Evolutionary conservation across 2,329 filamentous ascomycete genomes (phyloP).

Genomic region (Monilinia fructigena): DNA sequence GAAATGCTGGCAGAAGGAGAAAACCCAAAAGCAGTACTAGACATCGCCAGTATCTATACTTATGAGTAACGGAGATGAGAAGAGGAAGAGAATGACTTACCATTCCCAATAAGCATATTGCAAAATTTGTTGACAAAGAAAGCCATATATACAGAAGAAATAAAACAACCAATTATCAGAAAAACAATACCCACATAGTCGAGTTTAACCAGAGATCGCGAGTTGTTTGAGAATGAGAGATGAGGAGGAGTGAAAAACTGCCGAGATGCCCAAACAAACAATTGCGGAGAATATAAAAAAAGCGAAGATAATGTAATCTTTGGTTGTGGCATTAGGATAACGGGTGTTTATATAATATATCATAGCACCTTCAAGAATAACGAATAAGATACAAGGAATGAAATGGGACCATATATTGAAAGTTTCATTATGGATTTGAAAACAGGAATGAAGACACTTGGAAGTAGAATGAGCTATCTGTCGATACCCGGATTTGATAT

Average conservation of each 20-base stretch:
- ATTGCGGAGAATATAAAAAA: slow-evolving; percentile 43
- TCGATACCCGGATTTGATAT: slow-evolving; percentile 47
- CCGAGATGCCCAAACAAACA: slow-evolving; percentile 43
- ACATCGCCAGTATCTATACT: slow-evolving; percentile 42
- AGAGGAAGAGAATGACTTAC: slow-evolving; percentile 34
- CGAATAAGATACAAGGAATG: slow-evolving; percentile 44
- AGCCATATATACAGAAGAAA: slow-evolving; percentile 44
- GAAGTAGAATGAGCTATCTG: slow-evolving; percentile 43
- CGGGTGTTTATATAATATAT: slow-evolving; percentile 35
- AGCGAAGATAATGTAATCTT: slow-evolving; percentile 44
- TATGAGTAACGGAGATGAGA: not conserved
- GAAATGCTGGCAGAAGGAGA: slow-evolving; percentile 30
- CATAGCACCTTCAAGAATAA: slow-evolving; percentile 40
- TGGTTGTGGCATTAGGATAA: slow-evolving; percentile 40
- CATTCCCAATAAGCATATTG: slow-evolving; percentile 42
- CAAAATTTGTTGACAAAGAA: slow-evolving; percentile 43
- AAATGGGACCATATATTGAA: slow-evolving; percentile 48
- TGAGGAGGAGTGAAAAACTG: slow-evolving; percentile 45
- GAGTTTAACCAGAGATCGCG: slow-evolving; percentile 42
- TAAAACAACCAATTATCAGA: slow-evolving; percentile 43
- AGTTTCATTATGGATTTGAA: slow-evolving; percentile 47
- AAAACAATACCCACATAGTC: slow-evolving; percentile 45
- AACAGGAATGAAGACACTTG: slow-evolving; percentile 44
- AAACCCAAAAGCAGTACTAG: slow-evolving; percentile 41
- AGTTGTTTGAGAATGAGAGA: slow-evolving; percentile 43